Conservation (phyloP, 2,329 filamentous ascomycete genomes). For the Stagonosporopsis vannaccii region DNA sequence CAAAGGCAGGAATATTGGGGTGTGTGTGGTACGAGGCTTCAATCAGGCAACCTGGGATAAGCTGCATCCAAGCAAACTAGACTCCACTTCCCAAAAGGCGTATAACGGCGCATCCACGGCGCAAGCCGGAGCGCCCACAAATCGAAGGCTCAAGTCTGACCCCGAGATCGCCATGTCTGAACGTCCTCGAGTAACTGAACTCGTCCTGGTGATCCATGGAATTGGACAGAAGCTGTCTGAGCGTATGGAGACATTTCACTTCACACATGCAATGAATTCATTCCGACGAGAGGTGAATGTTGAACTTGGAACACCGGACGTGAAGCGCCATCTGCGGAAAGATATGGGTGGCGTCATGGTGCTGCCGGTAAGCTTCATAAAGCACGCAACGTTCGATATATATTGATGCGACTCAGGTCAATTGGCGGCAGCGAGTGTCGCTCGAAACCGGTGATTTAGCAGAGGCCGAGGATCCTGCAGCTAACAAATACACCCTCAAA, state of each 20-base stretch:
- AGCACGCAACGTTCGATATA: neutral
- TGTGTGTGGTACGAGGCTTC: constrained; percentile 90
- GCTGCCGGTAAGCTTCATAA: constrained; percentile 63
- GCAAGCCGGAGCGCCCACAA: constrained; percentile 52
- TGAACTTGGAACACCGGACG: constrained; percentile 75
- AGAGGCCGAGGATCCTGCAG: constrained; percentile 63
- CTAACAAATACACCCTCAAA: constrained; percentile 73
- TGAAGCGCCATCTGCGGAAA: constrained; percentile 77
- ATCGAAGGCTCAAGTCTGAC: constrained; percentile 54
- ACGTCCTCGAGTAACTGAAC: constrained; percentile 78
- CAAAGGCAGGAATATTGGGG: constrained; percentile 81
- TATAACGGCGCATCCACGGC: constrained; percentile 55
- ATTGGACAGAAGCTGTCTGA: constrained; percentile 97
- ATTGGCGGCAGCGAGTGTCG: constrained; percentile 89
- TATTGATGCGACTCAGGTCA: constrained; percentile 60
- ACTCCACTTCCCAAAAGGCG: constrained; percentile 51
- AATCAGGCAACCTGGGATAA: constrained; percentile 78
- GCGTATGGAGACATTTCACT: constrained; percentile 93
- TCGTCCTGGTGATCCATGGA: constrained; percentile 90
- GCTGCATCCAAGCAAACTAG: constrained; percentile 65
- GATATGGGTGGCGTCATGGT: constrained; percentile 93
- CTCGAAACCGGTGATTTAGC: constrained; percentile 74
- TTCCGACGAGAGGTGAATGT: constrained; percentile 87
- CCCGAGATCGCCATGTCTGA: constrained; percentile 69
- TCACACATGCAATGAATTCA: constrained; percentile 92